Evolutionary conservation across 2,329 filamentous ascomycete species (phyloP).

Genomic region (Akanthomyces lecanii): DNA sequence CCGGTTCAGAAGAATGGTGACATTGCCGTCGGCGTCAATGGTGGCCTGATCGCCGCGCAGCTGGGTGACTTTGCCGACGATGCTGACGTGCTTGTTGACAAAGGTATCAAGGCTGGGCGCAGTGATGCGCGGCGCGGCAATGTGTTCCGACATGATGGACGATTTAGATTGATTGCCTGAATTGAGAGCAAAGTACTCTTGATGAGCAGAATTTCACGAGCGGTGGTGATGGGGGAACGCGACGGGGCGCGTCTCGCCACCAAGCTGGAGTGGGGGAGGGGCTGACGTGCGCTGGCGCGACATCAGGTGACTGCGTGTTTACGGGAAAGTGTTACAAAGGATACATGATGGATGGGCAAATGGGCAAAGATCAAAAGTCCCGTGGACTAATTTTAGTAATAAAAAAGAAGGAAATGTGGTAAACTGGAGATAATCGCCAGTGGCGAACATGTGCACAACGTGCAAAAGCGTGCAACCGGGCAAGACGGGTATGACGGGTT

Average conservation of each 20-base stretch:
- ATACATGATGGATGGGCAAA: not conserved
- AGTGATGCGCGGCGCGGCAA: conserved; percentile 74
- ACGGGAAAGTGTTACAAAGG: too few relatives aligned
- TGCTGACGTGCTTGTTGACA: conserved; percentile 69
- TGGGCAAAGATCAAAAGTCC: not conserved
- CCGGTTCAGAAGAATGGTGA: conserved; percentile 70
- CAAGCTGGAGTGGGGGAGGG: not conserved
- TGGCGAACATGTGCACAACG: too few relatives aligned
- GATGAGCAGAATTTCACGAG: not conserved
- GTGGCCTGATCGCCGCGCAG: conserved; percentile 76
- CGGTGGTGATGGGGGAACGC: not conserved
- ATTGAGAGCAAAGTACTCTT: not conserved
- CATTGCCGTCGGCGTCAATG: conserved; percentile 73
- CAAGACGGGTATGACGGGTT: not conserved
- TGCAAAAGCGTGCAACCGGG: too few relatives aligned
- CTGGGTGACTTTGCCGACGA: conserved; percentile 80
- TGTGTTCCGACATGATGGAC: conserved; percentile 60
- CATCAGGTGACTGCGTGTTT: conserved; percentile 9
- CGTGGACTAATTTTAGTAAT: not conserved
- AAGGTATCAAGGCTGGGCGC: conserved; percentile 75
- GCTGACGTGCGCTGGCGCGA: conserved; percentile 8
- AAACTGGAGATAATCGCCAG: too few relatives aligned
- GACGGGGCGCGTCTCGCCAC: conserved; percentile 1
- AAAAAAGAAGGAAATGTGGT: too few relatives aligned
- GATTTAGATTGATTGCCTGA: not conserved